Conservation (phyloP, 2,329 filamentous ascomycete species). For the Hymenoscyphus fructigenus region DNA sequence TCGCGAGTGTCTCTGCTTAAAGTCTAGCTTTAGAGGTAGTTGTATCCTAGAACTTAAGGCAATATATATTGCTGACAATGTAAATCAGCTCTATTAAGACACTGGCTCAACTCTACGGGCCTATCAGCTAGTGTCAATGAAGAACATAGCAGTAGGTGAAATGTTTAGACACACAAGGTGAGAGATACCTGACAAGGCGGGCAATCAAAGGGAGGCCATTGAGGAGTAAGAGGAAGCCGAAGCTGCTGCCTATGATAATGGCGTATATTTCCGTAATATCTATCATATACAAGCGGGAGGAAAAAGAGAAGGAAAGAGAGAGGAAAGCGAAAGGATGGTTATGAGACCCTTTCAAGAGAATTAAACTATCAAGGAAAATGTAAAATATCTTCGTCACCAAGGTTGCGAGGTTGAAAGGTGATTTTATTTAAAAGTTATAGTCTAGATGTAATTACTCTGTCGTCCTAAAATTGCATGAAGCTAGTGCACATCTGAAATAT, state of each 20-base stretch:
- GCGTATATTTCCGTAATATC: constrained; percentile 29
- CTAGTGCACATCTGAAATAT: not conserved
- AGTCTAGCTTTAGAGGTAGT: constrained; percentile 28
- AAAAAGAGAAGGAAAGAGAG: constrained; percentile 17
- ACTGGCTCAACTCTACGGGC: constrained; percentile 26
- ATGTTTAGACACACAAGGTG: constrained; percentile 24
- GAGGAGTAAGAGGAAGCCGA: constrained; percentile 26
- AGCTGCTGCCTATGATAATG: constrained; percentile 28
- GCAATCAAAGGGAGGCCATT: constrained; percentile 18
- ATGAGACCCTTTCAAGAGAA: constrained; percentile 16
- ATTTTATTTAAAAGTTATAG: constrained; percentile 4
- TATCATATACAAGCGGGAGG: constrained; percentile 16
- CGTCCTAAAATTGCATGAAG: not conserved
- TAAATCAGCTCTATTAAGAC: constrained; percentile 20
- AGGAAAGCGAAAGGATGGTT: constrained; percentile 18
- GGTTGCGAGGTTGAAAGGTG: not conserved
- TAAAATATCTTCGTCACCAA: constrained; percentile 5
- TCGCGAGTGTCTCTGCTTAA: constrained; percentile 27
- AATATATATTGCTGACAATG: constrained; percentile 19
- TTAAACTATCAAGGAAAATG: constrained; percentile 4
- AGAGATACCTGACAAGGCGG: constrained; percentile 17
- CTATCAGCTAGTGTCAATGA: constrained; percentile 15
- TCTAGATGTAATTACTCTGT: constrained; percentile 3
- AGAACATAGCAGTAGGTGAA: constrained; percentile 30
- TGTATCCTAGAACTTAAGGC: constrained; percentile 12